Conservation (phyloP, 768 basidiomycete genomes). For the Tulasnella sp. region DNA sequence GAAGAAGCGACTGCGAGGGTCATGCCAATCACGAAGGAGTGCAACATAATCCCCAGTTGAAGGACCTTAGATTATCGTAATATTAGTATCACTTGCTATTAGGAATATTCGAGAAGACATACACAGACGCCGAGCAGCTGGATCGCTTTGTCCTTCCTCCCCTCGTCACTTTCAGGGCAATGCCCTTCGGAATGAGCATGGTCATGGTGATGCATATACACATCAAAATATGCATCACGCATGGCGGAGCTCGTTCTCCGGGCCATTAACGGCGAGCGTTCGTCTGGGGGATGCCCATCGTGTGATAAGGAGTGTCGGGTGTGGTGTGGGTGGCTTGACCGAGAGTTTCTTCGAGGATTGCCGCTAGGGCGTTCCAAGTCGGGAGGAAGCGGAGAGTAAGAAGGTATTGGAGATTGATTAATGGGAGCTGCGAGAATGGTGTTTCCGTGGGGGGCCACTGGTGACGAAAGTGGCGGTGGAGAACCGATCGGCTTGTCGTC, state of each 20-base stretch:
- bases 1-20: slow-evolving; percentile 62
- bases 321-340: not conserved
- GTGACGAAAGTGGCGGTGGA: not conserved
- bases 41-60: slow-evolving; percentile 77
- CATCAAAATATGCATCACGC: slow-evolving; percentile 12
- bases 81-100: not conserved
- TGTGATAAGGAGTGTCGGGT: not conserved
- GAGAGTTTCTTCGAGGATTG: not conserved
- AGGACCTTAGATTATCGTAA: slow-evolving; percentile 40
- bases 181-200: slow-evolving; percentile 9
- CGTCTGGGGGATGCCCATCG: not conserved
- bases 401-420: not conserved
- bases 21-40: slow-evolving; percentile 69
- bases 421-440: not conserved
- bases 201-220: slow-evolving; percentile 14
- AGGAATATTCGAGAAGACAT: slow-evolving; percentile 19
- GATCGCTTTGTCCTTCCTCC: slow-evolving; percentile 3
- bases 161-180: slow-evolving; percentile 2
- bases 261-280: not conserved
- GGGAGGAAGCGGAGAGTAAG: not conserved
- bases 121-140: slow-evolving; percentile 70
- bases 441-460: not conserved
- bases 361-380: not conserved
- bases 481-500: not conserved
- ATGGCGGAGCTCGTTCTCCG: not conserved